phyloP scores from a whole-genome alignment of 176 grass and related monocot species.

The Avena sativa region DNA sequence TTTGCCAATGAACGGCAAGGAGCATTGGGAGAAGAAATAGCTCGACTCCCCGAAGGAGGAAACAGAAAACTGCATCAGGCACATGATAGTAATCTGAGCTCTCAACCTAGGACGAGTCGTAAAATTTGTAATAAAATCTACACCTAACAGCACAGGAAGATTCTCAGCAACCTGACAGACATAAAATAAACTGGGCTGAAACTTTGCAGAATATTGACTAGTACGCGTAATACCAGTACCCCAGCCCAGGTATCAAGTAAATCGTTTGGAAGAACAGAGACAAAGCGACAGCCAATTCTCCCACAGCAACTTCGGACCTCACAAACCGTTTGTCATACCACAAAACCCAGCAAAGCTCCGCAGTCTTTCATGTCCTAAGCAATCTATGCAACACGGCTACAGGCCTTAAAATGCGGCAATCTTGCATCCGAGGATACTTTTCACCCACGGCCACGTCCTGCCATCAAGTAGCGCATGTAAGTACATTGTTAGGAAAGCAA shows the following conservation, averaged over 20 bases:
- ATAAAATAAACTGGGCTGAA: background rate
- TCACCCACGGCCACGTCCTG: slow-evolving; percentile 85
- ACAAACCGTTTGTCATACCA: slow-evolving; percentile 22
- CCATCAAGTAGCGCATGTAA: slow-evolving; percentile 28
- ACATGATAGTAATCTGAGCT: too few relatives aligned
- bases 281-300: background rate
- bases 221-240: background rate
- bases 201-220: background rate
- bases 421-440: background rate
- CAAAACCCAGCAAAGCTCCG: slow-evolving; percentile 41
- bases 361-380: slow-evolving; percentile 52
- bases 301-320: background rate
- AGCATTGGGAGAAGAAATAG: too few relatives aligned
- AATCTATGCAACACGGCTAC: slow-evolving; percentile 55
- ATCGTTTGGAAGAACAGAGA: slow-evolving; percentile 24
- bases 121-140: too few relatives aligned
- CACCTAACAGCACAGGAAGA: background rate
- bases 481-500: background rate
- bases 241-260: slow-evolving; percentile 23
- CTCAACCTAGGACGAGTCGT: background rate
- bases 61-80: too few relatives aligned
- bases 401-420: slow-evolving; percentile 65
- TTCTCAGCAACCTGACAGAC: background rate
- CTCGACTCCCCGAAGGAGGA: too few relatives aligned
- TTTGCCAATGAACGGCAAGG: too few relatives aligned